Evolutionary conservation across 805 yeast genomes (phyloP), one percentile per base, ranked within the genome.

Genomic region (Saccharomycopsis olivae): DNA sequence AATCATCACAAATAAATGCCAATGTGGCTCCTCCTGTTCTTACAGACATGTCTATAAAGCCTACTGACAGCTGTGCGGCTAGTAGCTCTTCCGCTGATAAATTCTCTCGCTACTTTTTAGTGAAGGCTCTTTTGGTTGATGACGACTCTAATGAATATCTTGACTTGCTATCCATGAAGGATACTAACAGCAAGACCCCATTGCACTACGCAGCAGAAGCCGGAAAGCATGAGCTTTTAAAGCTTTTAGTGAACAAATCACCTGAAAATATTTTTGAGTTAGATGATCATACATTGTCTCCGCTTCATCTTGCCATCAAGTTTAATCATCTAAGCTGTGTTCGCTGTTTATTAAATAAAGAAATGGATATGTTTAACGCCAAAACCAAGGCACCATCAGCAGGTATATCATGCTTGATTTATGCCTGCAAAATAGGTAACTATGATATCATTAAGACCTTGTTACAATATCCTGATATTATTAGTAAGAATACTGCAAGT

Each of bases 401-500:
- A 29, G 80, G 75, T 44, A 84, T 86, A 53, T 61, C 78, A 35
- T 86, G 89, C 0, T 66, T 92, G 35, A 86, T 84, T 53, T 75
- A 82, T 53, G 96, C 97, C 2, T 92, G 97, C 59, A 79, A 81
- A 52, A 72, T 73, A 45, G 96, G 96, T 11, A 76, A 84, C 51
- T 71, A 68, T 46, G 73, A 74, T 36, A 79, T 84, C 8, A 79
- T 86, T 14, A 71, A 77, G 48, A 61, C 76, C 40, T 59, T 87
- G 10, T 59, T 88, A 29, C 62, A 68, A 19, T 57, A 62, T 34
- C 56, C 62, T 11, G 49, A 46, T 25, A 53, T 61, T 52, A 44
- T 54, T 21, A 39, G 47, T 2, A 27, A 51, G 39, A 34, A 50
- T 40, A 25, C 53, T 56, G 61, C 80, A 57, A 73, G 89, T 54